Conservation (phyloP, 352 stramenopile species). For the Phytophthora nicotianae region DNA sequence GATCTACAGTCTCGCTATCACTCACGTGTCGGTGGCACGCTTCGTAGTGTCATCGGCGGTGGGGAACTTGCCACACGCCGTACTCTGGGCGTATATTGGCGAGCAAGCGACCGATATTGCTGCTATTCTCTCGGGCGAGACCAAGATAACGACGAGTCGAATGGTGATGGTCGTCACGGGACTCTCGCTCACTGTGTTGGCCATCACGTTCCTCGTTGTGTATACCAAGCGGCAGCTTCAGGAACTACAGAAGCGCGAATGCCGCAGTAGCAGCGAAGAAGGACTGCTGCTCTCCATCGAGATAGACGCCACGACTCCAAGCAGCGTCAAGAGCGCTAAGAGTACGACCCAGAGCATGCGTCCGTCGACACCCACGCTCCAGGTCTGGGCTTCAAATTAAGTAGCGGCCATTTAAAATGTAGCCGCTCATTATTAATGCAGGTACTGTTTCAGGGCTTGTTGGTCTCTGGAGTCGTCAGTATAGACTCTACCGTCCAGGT, state of each 20-base stretch:
- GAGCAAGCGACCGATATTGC: constrained; percentile 73
- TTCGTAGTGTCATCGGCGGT: constrained; percentile 67
- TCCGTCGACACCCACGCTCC: constrained; percentile 26
- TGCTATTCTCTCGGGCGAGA: constrained; percentile 54
- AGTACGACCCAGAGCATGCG: constrained; percentile 22
- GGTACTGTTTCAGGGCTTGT: constrained; percentile 4
- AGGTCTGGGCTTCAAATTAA: constrained; percentile 14
- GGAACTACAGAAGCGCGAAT: constrained; percentile 66
- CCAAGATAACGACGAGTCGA: constrained; percentile 50
- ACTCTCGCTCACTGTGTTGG: constrained; percentile 48
- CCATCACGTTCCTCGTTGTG: constrained; percentile 62
- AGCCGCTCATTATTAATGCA: constrained; percentile 11
- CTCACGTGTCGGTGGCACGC: constrained; percentile 53
- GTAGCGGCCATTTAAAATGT: not conserved
- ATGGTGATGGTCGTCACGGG: constrained; percentile 51
- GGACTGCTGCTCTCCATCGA: constrained; percentile 42
- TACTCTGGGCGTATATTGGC: constrained; percentile 78
- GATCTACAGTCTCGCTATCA: constrained; percentile 81
- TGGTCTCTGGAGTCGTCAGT: too few species aligned
- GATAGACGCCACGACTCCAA: constrained; percentile 23
- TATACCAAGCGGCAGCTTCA: constrained; percentile 71
- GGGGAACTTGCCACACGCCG: constrained; percentile 58
- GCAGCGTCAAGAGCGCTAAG: constrained; percentile 14
- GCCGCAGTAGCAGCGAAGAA: constrained; percentile 58
- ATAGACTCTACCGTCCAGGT: too few species aligned